Evolutionary conservation across 139 green algal genomes (phyloP), one percentile per base, ranked within the genome.

Genomic region (Marvania coccoides): DNA sequence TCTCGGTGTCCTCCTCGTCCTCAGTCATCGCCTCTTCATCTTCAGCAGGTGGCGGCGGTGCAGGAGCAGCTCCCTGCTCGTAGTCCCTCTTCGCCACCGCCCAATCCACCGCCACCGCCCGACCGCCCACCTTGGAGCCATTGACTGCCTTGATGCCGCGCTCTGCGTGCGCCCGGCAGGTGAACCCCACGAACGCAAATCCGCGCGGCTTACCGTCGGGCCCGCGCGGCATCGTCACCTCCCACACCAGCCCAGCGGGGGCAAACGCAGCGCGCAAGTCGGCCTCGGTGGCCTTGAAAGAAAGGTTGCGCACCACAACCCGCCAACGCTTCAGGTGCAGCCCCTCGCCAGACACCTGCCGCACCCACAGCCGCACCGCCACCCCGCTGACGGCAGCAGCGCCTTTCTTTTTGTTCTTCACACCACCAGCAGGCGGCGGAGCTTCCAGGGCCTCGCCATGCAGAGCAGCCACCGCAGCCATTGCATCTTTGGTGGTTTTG

Each of bases 101-200:
- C 88, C 90, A 97, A 66, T 98, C 93, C 28, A 92, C 89, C 5
- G 86, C 91, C 14, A 98, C 75, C 0, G 70, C 58, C 13, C 93
- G 74, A 5, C 81, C 79, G 15, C 65, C 46, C 30, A 97, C 46
- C 31, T 77, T 63, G 71, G 80, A 75, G 9, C 73, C 87, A 64
- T 98, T 98, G 15, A 87, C 58, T 4, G 71, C 9, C n/a, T 73
- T 31, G 26, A 98, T 89, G n/a, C 80, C 91, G 29, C 73, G 72
- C 65, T 89, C 78, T 6, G 91, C 88, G 48, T 94, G 69, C 4
- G 72, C 78, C 6, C 70, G 68, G 47, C 69, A 85, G 12, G 77
- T 95, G 79, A 92, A 96, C 4, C 78, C 69, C 4, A 87, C 85
- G 67, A 97, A 97, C n/a, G 82, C 90, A 83, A 96, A 97, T 40